Conservation (phyloP, 1,284 basidiomycete genomes). For the Apiotrichum veenhuisii region DNA sequence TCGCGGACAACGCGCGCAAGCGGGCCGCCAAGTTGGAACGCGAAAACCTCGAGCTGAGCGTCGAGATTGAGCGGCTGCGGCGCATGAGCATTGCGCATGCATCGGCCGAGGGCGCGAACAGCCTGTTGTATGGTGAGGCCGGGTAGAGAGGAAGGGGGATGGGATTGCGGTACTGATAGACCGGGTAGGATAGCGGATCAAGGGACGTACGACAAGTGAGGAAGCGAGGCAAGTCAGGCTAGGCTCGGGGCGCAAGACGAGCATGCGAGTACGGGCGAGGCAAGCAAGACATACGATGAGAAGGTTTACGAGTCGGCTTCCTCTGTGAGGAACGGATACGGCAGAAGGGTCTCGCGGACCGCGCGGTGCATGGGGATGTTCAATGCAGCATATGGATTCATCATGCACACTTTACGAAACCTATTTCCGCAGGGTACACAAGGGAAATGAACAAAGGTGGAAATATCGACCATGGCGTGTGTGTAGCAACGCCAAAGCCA, state of each 20-base stretch:
- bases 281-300: too few species aligned
- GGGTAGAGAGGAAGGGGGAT: neutral
- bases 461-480: too few species aligned
- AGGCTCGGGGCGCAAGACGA: too few species aligned
- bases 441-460: too few species aligned
- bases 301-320: too few species aligned
- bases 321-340: neutral
- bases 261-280: too few species aligned
- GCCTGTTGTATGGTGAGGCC: neutral
- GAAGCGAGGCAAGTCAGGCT: too few species aligned
- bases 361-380: neutral
- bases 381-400: neutral
- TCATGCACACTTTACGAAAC: neutral
- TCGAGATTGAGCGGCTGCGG: constrained; percentile 19
- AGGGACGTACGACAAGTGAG: too few species aligned
- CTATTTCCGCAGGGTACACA: too few species aligned
- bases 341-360: neutral
- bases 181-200: neutral
- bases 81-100: constrained; percentile 4
- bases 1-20: constrained; percentile 30
- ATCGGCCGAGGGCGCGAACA: neutral
- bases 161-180: neutral
- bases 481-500: too few species aligned
- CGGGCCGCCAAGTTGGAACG: constrained; percentile 27
- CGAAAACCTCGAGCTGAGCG: constrained; percentile 33